Percentiles rank a stretch among this genome's conserved stretches.
Evolutionary conservation across 495 filamentous ascomycete genomes (phyloP).

Genomic region (Penicillium crystallinum): DNA sequence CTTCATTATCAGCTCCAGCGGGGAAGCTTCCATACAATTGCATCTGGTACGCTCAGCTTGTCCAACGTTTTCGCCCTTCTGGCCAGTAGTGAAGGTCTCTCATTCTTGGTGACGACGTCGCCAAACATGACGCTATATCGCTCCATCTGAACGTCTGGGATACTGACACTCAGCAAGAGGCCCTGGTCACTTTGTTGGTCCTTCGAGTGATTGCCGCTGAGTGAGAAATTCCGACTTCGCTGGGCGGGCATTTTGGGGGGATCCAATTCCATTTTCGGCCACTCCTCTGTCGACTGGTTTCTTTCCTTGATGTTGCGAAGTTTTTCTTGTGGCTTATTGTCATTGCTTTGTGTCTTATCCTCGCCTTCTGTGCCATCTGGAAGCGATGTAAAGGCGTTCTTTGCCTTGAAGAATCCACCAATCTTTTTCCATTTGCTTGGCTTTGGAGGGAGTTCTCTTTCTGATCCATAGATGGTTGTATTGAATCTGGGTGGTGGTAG

Average conservation of each 20-base stretch:
- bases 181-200: slow-evolving; percentile 7
- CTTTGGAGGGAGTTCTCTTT: slow-evolving; percentile 30
- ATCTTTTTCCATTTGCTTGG: slow-evolving; percentile 55
- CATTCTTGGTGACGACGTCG: slow-evolving; percentile 54
- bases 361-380: slow-evolving; percentile 8
- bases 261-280: slow-evolving; percentile 26
- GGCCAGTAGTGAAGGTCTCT: slow-evolving; percentile 49
- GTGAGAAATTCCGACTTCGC: slow-evolving; percentile 14
- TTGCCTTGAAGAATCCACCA: slow-evolving; percentile 47
- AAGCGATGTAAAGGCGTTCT: slow-evolving; percentile 26
- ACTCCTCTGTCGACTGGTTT: slow-evolving; percentile 24
- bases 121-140: slow-evolving; percentile 95
- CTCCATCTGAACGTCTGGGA: slow-evolving; percentile 76
- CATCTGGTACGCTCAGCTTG: slow-evolving; percentile 49
- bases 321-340: not conserved
- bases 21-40: slow-evolving; percentile 21
- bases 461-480: slow-evolving; percentile 12
- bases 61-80: slow-evolving; percentile 66
- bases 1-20: not conserved
- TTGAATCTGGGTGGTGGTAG: slow-evolving; percentile 21
- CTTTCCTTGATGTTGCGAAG: not conserved
- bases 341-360: not conserved
- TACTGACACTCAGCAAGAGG: slow-evolving; percentile 64
- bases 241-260: not conserved
- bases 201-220: slow-evolving; percentile 13